A percentile compares a stretch with the other conserved stretches of the same genome.
Evolutionary conservation across 352 stramenopile genomes (phyloP).

Genomic region (Thalassiosira allenii): DNA sequence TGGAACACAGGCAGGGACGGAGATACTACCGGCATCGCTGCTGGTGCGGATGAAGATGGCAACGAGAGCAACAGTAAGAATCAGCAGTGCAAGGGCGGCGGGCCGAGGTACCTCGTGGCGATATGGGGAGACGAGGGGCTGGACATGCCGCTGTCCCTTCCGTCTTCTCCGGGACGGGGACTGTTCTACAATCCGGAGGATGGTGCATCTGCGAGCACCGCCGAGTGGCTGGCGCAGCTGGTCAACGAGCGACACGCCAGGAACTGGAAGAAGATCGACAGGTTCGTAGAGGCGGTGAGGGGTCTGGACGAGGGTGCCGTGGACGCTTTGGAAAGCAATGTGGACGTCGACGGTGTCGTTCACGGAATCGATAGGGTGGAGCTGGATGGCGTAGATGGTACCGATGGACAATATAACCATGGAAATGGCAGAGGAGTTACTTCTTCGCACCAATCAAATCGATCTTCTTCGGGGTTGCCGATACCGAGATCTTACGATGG

Average conservation of each 20-base stretch:
- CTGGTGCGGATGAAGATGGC: constrained; percentile 13
- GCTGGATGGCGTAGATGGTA: constrained; percentile 7
- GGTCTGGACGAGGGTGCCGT: constrained; percentile 42
- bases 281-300: constrained; percentile 76
- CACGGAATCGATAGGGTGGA: constrained; percentile 15
- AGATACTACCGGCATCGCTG: too few relatives aligned
- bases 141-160: constrained; percentile 82
- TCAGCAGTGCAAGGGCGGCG: constrained; percentile 44
- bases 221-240: constrained; percentile 72
- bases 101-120: constrained; percentile 72
- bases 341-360: constrained; percentile 17
- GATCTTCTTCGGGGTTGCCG: constrained; percentile 22
- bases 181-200: constrained; percentile 54
- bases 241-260: constrained; percentile 83
- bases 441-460: constrained; percentile 25
- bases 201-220: constrained; percentile 23
- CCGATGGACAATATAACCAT: neutral
- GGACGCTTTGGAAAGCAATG: constrained; percentile 13
- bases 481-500: constrained; percentile 81
- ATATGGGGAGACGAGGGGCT: constrained; percentile 86
- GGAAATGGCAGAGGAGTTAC: neutral
- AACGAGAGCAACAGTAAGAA: constrained; percentile 11
- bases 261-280: constrained; percentile 86
- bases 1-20: constrained; percentile 55
- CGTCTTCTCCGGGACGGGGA: constrained; percentile 25